Evolutionary conservation across 108 stramenopile genomes (phyloP).

Genomic region (Cyclotella baltica): DNA sequence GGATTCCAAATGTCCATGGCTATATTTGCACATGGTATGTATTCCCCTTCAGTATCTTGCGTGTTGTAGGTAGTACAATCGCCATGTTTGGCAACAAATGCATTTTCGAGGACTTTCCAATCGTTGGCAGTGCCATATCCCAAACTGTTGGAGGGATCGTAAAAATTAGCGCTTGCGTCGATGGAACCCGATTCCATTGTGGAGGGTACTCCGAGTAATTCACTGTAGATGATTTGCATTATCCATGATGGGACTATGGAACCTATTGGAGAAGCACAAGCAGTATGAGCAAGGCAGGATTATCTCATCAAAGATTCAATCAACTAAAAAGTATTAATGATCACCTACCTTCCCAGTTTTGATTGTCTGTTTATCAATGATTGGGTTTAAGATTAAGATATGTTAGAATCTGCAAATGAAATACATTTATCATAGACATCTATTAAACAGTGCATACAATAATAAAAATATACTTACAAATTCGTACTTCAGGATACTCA

Average conservation of each 20-base stretch:
- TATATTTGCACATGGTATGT: conserved; percentile 38
- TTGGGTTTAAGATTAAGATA: too few relatives aligned
- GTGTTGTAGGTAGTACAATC: not conserved
- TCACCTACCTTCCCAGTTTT: conserved; percentile 56
- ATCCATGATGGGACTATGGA: conserved; percentile 44
- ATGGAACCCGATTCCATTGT: conserved; percentile 28
- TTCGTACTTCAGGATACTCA: conserved; percentile 54
- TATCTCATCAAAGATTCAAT: too few relatives aligned
- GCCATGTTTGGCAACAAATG: conserved; percentile 8
- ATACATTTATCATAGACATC: too few relatives aligned
- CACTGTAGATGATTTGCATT: conserved; percentile 48
- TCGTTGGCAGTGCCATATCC: not conserved
- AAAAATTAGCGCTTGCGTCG: conserved; percentile 1
- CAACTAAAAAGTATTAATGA: too few relatives aligned
- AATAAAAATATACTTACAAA: too few relatives aligned
- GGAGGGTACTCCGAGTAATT: conserved; percentile 45
- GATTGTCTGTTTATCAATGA: too few relatives aligned
- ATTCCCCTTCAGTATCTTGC: not conserved
- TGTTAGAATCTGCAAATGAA: too few relatives aligned
- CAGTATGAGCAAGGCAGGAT: too few relatives aligned
- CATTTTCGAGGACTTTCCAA: not conserved
- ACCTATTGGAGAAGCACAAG: too few relatives aligned
- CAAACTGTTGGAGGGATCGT: not conserved
- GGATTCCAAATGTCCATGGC: conserved; percentile 45
- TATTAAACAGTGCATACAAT: too few relatives aligned